Conservation (phyloP, 176 grass and related monocot genomes). For the Zoysia pacifica region DNA sequence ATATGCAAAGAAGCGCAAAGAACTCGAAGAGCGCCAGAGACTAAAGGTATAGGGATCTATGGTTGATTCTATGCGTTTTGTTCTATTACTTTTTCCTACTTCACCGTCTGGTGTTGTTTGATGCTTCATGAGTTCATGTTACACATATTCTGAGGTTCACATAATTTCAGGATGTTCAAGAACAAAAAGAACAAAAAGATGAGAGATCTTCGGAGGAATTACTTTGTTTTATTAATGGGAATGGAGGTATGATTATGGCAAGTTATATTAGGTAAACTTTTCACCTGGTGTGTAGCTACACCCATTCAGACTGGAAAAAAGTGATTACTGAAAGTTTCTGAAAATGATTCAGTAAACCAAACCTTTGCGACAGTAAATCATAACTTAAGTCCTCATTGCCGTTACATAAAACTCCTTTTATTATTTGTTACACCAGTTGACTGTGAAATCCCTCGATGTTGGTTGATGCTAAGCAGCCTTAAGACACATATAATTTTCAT, state of each 20-base stretch:
- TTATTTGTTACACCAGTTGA: neutral
- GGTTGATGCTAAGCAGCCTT: constrained; percentile 2
- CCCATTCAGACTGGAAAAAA: neutral
- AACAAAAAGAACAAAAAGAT: constrained; percentile 81
- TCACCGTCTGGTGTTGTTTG: neutral
- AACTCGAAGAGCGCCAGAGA: constrained; percentile 92
- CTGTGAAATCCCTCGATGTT: constrained; percentile 9
- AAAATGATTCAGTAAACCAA: neutral
- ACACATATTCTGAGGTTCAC: constrained; percentile 19
- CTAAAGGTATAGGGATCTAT: constrained; percentile 57
- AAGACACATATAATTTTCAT: neutral
- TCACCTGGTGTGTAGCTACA: neutral
- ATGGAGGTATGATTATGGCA: constrained; percentile 70
- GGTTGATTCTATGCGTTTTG: neutral
- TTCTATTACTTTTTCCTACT: constrained; percentile 15
- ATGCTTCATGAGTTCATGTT: constrained; percentile 19
- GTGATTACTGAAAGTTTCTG: neutral
- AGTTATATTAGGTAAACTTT: constrained; percentile 37
- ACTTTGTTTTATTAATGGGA: constrained; percentile 98
- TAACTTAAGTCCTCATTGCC: neutral
- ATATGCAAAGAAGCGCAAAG: constrained; percentile 98
- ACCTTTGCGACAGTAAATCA: neutral
- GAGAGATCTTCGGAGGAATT: constrained; percentile 96
- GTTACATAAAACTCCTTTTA: constrained; percentile 19
- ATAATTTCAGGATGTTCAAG: constrained; percentile 80